Evolutionary conservation across 2,329 filamentous ascomycete species (phyloP), one percentile per base, ranked within the genome.

Genomic region (Cladosporium sp.): DNA sequence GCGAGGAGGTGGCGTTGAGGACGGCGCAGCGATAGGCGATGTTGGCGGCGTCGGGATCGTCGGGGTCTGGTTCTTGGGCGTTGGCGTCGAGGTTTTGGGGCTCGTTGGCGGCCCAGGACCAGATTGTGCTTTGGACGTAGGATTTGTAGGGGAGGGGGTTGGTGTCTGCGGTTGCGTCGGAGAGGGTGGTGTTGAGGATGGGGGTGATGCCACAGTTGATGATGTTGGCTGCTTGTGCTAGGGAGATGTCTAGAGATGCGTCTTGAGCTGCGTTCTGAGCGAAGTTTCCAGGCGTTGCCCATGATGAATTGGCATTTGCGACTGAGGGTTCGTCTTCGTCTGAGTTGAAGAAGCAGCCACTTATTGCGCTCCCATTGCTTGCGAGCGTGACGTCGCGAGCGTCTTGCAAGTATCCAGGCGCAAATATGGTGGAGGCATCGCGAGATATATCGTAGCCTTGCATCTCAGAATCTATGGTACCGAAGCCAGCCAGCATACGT

Each of bases 191-290:
- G 71, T 89, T 89, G 10, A 90, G 78, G 2, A 85, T 75, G 0
- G 87, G 82, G 1, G 86, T 86, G 49, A 89, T 82, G 18, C 88
- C 88, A 71, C 88, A 90, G 11, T 78, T 75, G 5, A 83, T 85
- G 16, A 83, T 72, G 58, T 80, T 81, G 14, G 71, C 67, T 21
- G 79, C 74, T 49, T 75, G 68, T 10, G 66, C 66, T 35, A 74
- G 69, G 63, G 78, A 71, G 7, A 72, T 69, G 12, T 58, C 52
- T 21, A 33, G 65, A 66, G 55, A 71, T 69, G 61, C 76, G n/a
- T 70, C 70, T 10, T 65, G 58, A 21, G 40, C 35, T 59, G 66
- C 21, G 67, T 73, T 61, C 65, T 69, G 68, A 5, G 68, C 65
- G n/a, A 70, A 8, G 16, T 44, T 52, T 50, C 70, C 72, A 2